These are phyloP conservation scores for Graphiopsis chlorocephala DNA, from an alignment of 2,329 filamentous ascomycete species.

Conservation along the genomic window DNA sequence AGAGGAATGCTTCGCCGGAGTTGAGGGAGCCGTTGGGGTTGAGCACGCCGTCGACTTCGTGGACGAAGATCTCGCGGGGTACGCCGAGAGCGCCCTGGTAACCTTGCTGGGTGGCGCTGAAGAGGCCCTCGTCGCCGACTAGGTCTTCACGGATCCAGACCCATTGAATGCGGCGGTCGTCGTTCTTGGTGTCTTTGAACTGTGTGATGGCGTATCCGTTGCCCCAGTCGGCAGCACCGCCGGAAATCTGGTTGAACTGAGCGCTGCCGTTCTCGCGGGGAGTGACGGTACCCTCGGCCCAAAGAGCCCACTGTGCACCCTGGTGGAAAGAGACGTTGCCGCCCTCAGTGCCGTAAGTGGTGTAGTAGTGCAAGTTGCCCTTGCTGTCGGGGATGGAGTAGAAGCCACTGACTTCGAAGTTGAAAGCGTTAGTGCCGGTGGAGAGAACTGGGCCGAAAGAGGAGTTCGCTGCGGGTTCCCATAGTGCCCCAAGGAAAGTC, in stretches of 20 bases:
- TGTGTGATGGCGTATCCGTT: conserved; percentile 45
- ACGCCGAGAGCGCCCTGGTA: conserved; percentile 46
- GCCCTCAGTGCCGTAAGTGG: conserved; percentile 43
- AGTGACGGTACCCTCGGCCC: conserved; percentile 45
- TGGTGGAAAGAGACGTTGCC: conserved; percentile 44
- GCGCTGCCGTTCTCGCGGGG: conserved; percentile 45
- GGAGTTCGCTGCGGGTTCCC: conserved; percentile 44
- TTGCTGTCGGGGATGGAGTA: conserved; percentile 45
- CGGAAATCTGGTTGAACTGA: conserved; percentile 44
- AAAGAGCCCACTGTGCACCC: conserved; percentile 44
- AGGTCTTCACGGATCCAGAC: conserved; percentile 48
- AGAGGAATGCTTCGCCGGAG: conserved; percentile 24
- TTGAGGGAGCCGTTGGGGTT: conserved; percentile 33
- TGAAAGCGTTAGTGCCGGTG: conserved; percentile 47
- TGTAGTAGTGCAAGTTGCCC: conserved; percentile 45
- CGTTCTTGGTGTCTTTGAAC: conserved; percentile 49
- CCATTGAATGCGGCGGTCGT: conserved; percentile 48
- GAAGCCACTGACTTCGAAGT: conserved; percentile 50
- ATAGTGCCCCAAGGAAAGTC: conserved; percentile 47
- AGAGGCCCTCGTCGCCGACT: conserved; percentile 36
- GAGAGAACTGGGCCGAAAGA: conserved; percentile 42
- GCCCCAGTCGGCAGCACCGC: conserved; percentile 46
- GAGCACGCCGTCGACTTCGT: conserved; percentile 40
- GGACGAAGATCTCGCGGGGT: conserved; percentile 47
- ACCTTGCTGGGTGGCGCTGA: conserved; percentile 42